Evolutionary conservation across 805 yeast genomes (phyloP), one percentile per base, ranked within the genome.

Genomic region (Hanseniaspora occidentalis): DNA sequence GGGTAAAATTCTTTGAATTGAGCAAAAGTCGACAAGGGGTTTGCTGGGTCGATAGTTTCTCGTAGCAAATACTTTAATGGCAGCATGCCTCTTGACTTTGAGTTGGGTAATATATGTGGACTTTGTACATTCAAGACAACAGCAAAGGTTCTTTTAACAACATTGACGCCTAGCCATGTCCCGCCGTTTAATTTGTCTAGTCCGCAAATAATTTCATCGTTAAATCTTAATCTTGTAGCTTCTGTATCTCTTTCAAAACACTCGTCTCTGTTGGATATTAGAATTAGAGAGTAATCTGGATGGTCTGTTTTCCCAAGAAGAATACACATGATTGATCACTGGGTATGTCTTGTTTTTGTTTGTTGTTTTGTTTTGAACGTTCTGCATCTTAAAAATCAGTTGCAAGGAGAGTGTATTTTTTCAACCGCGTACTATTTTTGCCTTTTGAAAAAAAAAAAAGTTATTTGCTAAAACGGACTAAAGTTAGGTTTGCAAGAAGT

Each of bases 231-330:
- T 39, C 54, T 50, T 29, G 89, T 79, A n/a, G 57, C 53, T 40
- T 71, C 67, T 0, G 97, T 89, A 2, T 79, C 77, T 38, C 98
- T 62, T 35, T 66, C 70, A 53, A 82, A 77, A 50, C 64, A 83
- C 57, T 92, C 98, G 54, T 92, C 98, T 36, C 98, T 60, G 54
- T 89, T 89, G 3, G 95, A 84, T 3, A 84, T 61, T 4, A 85
- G 54, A 2, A 89, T 71, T 31, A 89, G 65, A 1, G 94, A 83
- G 49, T 76, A 89, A 17, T 80, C 73, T 0, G 82, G 79, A 53
- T 83, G 88, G 2, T 64, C 68, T 11, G 75, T 71, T 2, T 94
- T 70, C 1, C 82, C 71, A 26, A 85, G 51, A 16, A 84, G 56
- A 24, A 86, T 82, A 61, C 97, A 88, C 97, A 88, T 86, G 13